A percentile compares a stretch with the other conserved stretches of the same genome.
Evolutionary conservation across 352 stramenopile species (phyloP).

Genomic region (Phytophthora fragariaefolia): DNA sequence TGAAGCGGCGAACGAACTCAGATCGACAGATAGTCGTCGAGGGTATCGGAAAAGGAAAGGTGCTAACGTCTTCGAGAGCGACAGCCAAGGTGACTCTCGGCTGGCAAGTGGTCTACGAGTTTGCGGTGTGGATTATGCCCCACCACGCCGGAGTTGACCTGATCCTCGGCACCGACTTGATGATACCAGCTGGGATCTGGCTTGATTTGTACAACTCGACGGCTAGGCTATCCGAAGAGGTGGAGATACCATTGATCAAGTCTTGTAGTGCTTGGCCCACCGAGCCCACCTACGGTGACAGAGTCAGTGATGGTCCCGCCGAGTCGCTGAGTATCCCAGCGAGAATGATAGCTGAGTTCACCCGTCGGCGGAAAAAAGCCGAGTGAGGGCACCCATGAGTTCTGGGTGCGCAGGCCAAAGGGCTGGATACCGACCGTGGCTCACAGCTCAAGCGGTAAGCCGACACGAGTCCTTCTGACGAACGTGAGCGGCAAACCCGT

Average conservation of each 20-base stretch:
- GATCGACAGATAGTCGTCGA: not conserved
- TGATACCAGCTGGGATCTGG: constrained; percentile 7
- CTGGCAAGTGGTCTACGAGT: no score
- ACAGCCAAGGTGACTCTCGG: no score
- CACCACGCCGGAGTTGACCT: constrained; percentile 7
- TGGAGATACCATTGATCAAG: not conserved
- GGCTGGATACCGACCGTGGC: constrained; percentile 36
- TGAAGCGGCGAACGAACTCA: no score
- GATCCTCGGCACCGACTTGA: constrained; percentile 8
- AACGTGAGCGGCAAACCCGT: constrained; percentile 79
- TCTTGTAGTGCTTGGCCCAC: no score
- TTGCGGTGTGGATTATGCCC: constrained; percentile 8
- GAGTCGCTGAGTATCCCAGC: not conserved
- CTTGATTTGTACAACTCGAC: constrained; percentile 10
- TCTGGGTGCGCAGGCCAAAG: not conserved
- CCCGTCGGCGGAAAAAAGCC: not conserved
- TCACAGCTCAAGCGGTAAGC: constrained; percentile 73
- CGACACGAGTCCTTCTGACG: constrained; percentile 54
- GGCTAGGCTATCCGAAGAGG: not conserved
- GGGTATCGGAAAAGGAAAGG: not conserved
- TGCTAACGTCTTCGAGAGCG: no score
- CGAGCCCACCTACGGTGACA: no score
- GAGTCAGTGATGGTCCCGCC: not conserved
- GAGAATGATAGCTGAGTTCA: constrained; percentile 42
- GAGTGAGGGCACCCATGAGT: not conserved